These are phyloP conservation scores for Taiozyma onychis DNA, from an alignment of 1,139 yeast species.

Conservation along the genomic window DNA sequence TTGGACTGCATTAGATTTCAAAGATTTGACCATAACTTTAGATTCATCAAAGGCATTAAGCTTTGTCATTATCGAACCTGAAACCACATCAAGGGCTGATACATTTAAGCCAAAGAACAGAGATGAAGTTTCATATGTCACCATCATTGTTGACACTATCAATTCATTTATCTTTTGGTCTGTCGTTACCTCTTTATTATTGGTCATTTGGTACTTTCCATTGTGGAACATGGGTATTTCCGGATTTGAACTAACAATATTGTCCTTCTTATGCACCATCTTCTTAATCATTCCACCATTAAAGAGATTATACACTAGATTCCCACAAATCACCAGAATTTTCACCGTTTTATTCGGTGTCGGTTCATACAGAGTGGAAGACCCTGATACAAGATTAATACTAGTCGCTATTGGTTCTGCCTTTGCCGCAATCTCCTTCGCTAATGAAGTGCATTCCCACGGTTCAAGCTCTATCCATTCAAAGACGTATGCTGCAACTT, in stretches of 20 bases:
- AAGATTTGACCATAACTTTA: constrained; percentile 41
- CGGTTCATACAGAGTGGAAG: constrained; percentile 63
- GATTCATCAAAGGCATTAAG: constrained; percentile 15
- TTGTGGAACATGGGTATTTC: constrained; percentile 97
- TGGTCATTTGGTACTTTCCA: constrained; percentile 95
- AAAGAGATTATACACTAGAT: constrained; percentile 32
- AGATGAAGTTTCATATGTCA: constrained; percentile 30
- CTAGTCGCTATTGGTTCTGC: constrained; percentile 62
- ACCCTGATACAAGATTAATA: constrained; percentile 66
- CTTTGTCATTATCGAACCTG: constrained; percentile 21
- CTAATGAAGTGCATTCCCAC: constrained; percentile 49
- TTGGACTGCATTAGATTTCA: constrained; percentile 68
- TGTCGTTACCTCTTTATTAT: constrained; percentile 67
- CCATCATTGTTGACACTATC: constrained; percentile 40
- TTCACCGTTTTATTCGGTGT: constrained; percentile 64
- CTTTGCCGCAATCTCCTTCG: constrained; percentile 57
- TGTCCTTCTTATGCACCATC: constrained; percentile 53
- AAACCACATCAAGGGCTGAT: not conserved
- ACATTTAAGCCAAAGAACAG: constrained; percentile 17
- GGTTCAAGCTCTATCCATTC: constrained; percentile 22
- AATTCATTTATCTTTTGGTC: constrained; percentile 83
- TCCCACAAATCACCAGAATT: constrained; percentile 49
- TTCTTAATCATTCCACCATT: constrained; percentile 51
- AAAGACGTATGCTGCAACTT: constrained; percentile 46
- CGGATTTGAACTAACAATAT: constrained; percentile 78